Base-by-base conservation (phyloP, 208 protist genomes). In the Acanthamoeba sp. region DNA sequence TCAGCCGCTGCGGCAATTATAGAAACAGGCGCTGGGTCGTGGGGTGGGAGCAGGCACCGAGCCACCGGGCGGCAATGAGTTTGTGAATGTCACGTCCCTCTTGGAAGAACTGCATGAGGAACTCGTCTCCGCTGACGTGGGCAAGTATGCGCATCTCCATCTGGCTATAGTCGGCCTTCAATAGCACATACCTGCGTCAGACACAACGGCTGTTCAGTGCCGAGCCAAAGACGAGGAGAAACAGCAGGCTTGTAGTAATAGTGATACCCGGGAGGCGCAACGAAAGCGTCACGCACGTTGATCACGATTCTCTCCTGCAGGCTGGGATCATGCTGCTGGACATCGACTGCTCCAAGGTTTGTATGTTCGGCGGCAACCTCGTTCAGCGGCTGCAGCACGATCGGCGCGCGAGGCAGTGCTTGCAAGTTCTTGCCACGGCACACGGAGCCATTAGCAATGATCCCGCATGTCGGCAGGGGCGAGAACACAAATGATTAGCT, bases 111-210 rank as follows among this genome's bases (percentile, higher is more conserved):
- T 84, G 66, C 64, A 62, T 38, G 34, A 93, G 48, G 69, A 32
- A 59, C n/a, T 78, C 62, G 48, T 93, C 90, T 14, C 18, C 7
- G 50, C 90, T 84, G 20, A 76, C 45, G 69, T 93, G 90, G 22
- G 90, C 90, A 32, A 93, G 69, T 38, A 93, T 93, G 66, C 90
- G 59, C 90, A 93, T 93, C 32, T 93, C 90, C 90, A 93, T 76
- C 32, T 93, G 90, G 36, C 66, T 84, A 36, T 93, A 93, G 48
- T 93, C 90, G 22, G 90, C 90, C 45, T 52, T 66, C 34, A 93
- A 36, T 16, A 93, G 52, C 66, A 93, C 71, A 34, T 82, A 82
- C 10, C 71, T 82, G 36, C 9, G 12, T 27, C 10, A n/a, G 29
- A 36, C 24, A 24, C 32, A 36, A 55, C 48, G 48, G 48, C 48